Evolutionary conservation across 768 basidiomycete species (phyloP).

Genomic region (Astraeus odoratus): DNA sequence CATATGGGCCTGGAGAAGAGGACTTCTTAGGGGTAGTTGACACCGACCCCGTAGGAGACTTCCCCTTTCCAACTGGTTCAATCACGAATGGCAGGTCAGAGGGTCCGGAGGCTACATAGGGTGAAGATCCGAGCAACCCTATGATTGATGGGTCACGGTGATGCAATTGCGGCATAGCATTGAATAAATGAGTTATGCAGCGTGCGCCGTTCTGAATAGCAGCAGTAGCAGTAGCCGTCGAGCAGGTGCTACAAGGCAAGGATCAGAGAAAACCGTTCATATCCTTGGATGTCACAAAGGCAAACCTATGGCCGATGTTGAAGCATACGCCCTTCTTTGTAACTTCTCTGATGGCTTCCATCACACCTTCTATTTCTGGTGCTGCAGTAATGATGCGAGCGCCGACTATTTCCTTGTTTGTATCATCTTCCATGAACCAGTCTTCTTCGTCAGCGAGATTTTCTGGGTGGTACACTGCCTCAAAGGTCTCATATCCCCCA

Average conservation of each 20-base stretch:
- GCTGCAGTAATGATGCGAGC: conserved; percentile 82
- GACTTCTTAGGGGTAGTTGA: conserved; percentile 11
- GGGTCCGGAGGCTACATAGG: conserved; percentile 42
- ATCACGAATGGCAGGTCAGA: conserved; percentile 23
- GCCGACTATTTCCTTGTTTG: conserved; percentile 32
- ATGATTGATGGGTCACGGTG: conserved; percentile 91
- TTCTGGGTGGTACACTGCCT: conserved; percentile 63
- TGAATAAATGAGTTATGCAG: conserved; percentile 91
- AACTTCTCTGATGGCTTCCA: conserved; percentile 57
- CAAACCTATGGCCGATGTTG: conserved; percentile 86
- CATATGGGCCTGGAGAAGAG: conserved; percentile 16
- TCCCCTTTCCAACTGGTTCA: conserved; percentile 8
- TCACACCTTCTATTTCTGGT: conserved; percentile 80
- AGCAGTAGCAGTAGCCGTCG: conserved; percentile 61
- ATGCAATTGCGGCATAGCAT: conserved; percentile 86
- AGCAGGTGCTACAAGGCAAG: conserved; percentile 49
- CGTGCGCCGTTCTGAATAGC: conserved; percentile 69
- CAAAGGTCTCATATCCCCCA: conserved; percentile 60
- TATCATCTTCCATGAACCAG: conserved; percentile 49
- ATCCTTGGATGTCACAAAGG: neutral
- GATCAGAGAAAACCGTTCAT: conserved; percentile 4
- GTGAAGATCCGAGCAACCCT: conserved; percentile 76
- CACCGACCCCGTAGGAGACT: conserved; percentile 5
- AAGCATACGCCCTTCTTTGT: conserved; percentile 62
- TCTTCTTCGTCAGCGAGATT: conserved; percentile 60